Conservation (phyloP, 2,329 filamentous ascomycete genomes). For the Xylaria sp. region DNA sequence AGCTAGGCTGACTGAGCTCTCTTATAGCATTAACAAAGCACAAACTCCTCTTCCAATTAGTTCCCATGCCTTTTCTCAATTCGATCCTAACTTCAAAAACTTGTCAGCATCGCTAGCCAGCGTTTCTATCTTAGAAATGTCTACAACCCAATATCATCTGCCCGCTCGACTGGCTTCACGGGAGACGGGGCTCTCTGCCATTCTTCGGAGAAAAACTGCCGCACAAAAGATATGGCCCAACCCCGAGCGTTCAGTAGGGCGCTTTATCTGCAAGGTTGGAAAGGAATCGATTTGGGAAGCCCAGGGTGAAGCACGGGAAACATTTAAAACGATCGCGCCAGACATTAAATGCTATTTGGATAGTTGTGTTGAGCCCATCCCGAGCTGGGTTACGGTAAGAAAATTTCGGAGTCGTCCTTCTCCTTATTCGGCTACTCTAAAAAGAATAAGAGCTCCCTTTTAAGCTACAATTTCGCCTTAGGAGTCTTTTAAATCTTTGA, state of each 20-base stretch:
- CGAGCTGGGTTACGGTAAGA: constrained; percentile 7
- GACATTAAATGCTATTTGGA: constrained; percentile 12
- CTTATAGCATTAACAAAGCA: neutral
- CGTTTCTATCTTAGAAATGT: neutral
- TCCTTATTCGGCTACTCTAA: neutral
- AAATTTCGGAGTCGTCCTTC: neutral
- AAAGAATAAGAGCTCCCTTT: neutral
- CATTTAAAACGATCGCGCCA: constrained; percentile 1
- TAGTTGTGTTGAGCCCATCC: constrained; percentile 9
- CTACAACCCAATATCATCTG: constrained; percentile 1
- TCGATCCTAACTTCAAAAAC: neutral
- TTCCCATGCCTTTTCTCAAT: neutral
- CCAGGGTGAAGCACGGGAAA: constrained; percentile 5
- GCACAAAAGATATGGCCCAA: constrained; percentile 4
- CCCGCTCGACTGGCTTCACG: neutral
- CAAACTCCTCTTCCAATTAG: too few species aligned
- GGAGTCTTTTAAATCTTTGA: neutral
- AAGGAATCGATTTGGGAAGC: constrained; percentile 10
- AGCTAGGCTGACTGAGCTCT: neutral
- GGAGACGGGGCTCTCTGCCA: constrained; percentile 6
- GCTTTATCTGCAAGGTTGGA: constrained; percentile 8
- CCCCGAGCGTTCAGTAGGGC: constrained; percentile 6
- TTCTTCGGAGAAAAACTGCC: neutral
- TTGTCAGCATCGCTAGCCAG: too few species aligned
- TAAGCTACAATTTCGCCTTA: neutral